Evolutionary conservation across 768 basidiomycete genomes (phyloP), one percentile per base, ranked within the genome.

Genomic region (Phallus indusiatus): DNA sequence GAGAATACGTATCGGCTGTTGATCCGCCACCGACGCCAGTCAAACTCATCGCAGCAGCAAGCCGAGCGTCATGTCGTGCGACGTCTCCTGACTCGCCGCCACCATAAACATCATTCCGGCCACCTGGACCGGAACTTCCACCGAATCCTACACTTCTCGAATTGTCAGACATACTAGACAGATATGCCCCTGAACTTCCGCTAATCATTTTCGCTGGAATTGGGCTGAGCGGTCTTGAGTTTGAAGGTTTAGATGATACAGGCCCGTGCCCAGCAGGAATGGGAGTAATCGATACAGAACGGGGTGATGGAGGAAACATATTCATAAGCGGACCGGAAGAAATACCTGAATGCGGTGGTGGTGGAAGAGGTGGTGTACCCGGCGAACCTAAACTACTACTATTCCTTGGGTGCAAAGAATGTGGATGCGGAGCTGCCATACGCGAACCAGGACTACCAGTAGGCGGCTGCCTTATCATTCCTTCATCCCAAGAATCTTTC

Each of bases 171-270:
- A 16, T 35, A 6, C 36, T 50, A 12, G 21, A n/a, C 17, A 42
- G 47, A 35, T 59, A 59, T 59, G 49, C 5, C 12, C 49, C 57
- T 6, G 57, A 51, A 16, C 18, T 17, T 1, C 57, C 57, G 1
- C 28, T n/a, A 17, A 59, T 49, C 33, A 59, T 50, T 48, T 59
- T 59, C 3, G 34, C 57, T 2, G 24, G 57, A 14, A 53, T 35
- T n/a, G 57, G 57, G n/a, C 57, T 59, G 21, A 59, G 24, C 22
- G 57, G 57, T n/a, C 57, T 48, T 20, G 57, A 59, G 18, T 48
- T 51, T 5, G 47, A 59, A 37, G 47, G 52, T 52, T 59, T 59
- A 18, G 57, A 51, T 24, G 47, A 33, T 17, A 42, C 9, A 1
- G 47, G 57, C n/a, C 17, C 49, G n/a, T 47, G 49, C n/a, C 49